Evolutionary conservation across 495 filamentous ascomycete genomes (phyloP).

Genomic region (Hypoxylon perforatum): DNA sequence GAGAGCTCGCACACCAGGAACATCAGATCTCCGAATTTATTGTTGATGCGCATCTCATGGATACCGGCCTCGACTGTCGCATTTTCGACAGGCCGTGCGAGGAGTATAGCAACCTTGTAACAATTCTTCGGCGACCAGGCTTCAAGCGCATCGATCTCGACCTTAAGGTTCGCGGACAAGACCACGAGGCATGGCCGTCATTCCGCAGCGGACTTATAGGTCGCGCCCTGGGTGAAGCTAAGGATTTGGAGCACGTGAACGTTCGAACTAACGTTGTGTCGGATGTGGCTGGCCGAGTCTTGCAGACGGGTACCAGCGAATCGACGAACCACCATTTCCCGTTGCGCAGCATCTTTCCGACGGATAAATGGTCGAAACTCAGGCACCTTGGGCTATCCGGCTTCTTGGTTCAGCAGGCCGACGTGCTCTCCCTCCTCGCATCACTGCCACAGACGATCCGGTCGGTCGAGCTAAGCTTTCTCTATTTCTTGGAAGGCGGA

Average conservation of each 20-base stretch:
- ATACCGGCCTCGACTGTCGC: not conserved
- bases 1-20: too few relatives aligned
- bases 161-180: not conserved
- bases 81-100: not conserved
- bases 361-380: slow-evolving; percentile 37
- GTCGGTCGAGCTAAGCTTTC: not conserved
- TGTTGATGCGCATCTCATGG: not conserved
- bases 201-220: not conserved
- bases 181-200: not conserved
- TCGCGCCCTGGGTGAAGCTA: not conserved
- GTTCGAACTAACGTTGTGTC: not conserved
- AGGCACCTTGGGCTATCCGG: slow-evolving; percentile 44
- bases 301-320: not conserved
- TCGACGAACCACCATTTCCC: not conserved
- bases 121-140: not conserved
- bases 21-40: too few relatives aligned
- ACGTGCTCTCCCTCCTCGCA: slow-evolving; percentile 1
- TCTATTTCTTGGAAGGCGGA: not conserved
- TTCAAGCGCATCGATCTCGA: not conserved
- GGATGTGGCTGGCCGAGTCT: not conserved
- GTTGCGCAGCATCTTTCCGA: slow-evolving; percentile 33
- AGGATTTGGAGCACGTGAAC: not conserved
- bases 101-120: not conserved
- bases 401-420: slow-evolving; percentile 33
- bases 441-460: not conserved